These are phyloP conservation scores for Moricandia moricandioides DNA, from an alignment of 345 rosid genomes.

Conservation along the genomic window DNA sequence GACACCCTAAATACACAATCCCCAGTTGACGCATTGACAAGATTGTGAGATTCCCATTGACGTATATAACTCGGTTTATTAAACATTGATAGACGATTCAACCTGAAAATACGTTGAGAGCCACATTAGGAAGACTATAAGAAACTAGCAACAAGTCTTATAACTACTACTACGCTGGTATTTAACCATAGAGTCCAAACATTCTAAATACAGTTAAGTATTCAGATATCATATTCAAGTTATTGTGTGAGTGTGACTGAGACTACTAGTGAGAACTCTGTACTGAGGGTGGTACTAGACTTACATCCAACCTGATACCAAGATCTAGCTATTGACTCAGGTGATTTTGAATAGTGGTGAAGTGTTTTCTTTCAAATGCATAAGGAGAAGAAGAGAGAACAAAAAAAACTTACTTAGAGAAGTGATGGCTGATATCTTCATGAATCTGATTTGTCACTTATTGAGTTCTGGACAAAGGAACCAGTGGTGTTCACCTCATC, in stretches of 20 bases:
- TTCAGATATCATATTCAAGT: not conserved
- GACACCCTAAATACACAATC: constrained; percentile 8
- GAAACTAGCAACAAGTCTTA: not conserved
- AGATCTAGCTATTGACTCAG: not conserved
- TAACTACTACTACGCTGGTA: not conserved
- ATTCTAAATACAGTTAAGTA: not conserved
- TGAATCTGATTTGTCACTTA: constrained; percentile 44
- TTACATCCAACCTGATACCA: not conserved
- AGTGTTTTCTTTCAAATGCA: constrained; percentile 9
- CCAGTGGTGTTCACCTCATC: constrained; percentile 37
- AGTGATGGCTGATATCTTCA: constrained; percentile 3
- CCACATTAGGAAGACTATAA: not conserved
- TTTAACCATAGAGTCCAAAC: too few relatives aligned
- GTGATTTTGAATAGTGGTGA: not conserved
- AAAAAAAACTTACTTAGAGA: constrained; percentile 18
- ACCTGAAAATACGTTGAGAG: constrained; percentile 20
- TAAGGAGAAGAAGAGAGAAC: not conserved
- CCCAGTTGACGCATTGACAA: constrained; percentile 15
- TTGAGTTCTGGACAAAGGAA: constrained; percentile 40
- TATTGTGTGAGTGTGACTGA: not conserved
- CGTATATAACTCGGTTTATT: constrained; percentile 14
- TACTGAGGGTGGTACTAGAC: not conserved
- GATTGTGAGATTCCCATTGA: constrained; percentile 15
- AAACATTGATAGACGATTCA: constrained; percentile 4
- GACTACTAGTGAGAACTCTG: not conserved